Conservation (phyloP, 441 rosid genomes). For the Aquilaria agallochum region DNA sequence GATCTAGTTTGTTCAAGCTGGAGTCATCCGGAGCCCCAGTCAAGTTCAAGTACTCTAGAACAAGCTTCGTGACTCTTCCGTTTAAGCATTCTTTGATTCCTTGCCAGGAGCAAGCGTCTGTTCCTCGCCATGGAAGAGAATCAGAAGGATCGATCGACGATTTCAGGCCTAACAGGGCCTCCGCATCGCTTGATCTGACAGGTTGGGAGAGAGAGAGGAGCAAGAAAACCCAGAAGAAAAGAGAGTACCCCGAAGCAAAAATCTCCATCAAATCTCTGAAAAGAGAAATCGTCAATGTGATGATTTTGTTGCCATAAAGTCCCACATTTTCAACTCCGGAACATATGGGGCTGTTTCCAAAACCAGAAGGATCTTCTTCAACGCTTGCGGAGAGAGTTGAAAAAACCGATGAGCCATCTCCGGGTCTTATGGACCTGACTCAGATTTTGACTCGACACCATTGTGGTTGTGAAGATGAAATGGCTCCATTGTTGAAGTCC, state of each 20-base stretch:
- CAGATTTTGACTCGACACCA: no score
- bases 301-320: no score
- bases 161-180: slow-evolving; percentile 61
- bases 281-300: background rate
- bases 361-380: no score
- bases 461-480: no score
- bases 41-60: slow-evolving; percentile 61
- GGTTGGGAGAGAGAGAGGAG: slow-evolving; percentile 29
- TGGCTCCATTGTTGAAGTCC: no score
- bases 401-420: no score
- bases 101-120: slow-evolving; percentile 65
- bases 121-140: slow-evolving; percentile 59
- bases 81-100: slow-evolving; percentile 70
- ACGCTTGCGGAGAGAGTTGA: no score
- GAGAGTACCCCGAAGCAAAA: slow-evolving; percentile 29
- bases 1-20: slow-evolving; percentile 57
- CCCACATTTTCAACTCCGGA: no score
- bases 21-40: slow-evolving; percentile 46
- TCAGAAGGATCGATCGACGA: slow-evolving; percentile 60
- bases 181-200: slow-evolving; percentile 58
- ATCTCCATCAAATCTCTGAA: slow-evolving; percentile 17
- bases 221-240: slow-evolving; percentile 19
- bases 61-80: slow-evolving; percentile 80
- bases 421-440: no score
- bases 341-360: no score